Evolutionary conservation across 768 basidiomycete species (phyloP).

Genomic region (Leccinellum rugosiceps): DNA sequence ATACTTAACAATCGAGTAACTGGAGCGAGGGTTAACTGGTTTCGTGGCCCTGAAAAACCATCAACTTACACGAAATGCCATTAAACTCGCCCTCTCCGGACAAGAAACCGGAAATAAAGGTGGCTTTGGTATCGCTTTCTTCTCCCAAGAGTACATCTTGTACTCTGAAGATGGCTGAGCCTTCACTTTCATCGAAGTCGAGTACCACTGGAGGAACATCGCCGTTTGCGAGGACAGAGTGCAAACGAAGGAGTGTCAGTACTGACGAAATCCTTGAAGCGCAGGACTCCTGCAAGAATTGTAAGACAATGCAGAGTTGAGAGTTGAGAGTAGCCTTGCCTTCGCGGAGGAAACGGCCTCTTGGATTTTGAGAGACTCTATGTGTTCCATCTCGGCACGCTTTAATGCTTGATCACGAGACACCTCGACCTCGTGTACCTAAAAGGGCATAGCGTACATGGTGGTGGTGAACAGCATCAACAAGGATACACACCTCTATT

Average conservation of each 20-base stretch:
- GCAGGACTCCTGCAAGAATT: slow-evolving; percentile 39
- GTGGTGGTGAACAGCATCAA: background rate
- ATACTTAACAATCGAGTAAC: slow-evolving; percentile 63
- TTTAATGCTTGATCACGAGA: slow-evolving; percentile 53
- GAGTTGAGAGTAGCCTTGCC: slow-evolving; percentile 36
- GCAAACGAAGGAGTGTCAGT: slow-evolving; percentile 59
- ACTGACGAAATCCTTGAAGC: slow-evolving; percentile 46
- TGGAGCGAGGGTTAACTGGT: slow-evolving; percentile 28
- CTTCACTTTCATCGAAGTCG: slow-evolving; percentile 50
- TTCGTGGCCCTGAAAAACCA: background rate
- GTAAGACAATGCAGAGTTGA: background rate
- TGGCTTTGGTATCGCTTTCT: slow-evolving; percentile 47
- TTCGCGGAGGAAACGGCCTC: slow-evolving; percentile 56
- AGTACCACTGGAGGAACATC: slow-evolving; percentile 41
- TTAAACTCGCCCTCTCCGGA: slow-evolving; percentile 56
- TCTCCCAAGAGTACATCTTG: slow-evolving; percentile 55
- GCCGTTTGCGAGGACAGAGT: slow-evolving; percentile 44
- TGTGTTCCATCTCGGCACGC: slow-evolving; percentile 54
- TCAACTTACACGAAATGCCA: slow-evolving; percentile 59
- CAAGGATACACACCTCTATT: slow-evolving; percentile 70
- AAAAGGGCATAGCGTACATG: slow-evolving; percentile 1
- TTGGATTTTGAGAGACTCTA: slow-evolving; percentile 52
- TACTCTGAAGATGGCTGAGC: slow-evolving; percentile 50
- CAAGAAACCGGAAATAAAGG: slow-evolving; percentile 53
- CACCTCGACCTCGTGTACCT: slow-evolving; percentile 66